Evolutionary conservation across 2,329 filamentous ascomycete species (phyloP), one percentile per base, ranked within the genome.

Genomic region (Ramichloridium luteum): DNA sequence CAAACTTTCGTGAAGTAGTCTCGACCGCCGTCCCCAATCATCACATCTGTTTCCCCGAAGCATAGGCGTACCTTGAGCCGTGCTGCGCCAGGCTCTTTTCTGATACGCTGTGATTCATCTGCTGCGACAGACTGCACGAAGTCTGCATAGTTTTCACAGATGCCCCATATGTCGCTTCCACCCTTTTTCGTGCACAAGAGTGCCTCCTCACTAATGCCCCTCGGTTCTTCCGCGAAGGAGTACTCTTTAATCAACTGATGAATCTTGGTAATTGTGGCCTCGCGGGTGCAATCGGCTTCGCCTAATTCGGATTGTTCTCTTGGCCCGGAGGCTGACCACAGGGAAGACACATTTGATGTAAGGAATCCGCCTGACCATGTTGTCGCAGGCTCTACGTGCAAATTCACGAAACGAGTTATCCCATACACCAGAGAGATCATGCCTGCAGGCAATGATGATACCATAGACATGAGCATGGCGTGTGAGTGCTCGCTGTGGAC

Each of bases 1-100:
- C 60, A 67, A 32, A 60, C 60, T 3, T 51, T 27, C 34, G 63
- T 52, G 29, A 64, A 60, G 46, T 63, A 66, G 25, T 46, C 33
- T 44, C 54, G 52, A 3, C 64, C 64, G 9, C 48, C 47, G 26
- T 52, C 51, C 0, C 59, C 61, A 27, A 61, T 59, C 57, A 67
- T 51, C 1, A 53, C 39, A 46, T 67, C 64, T 3, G 44, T 50
- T 11, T 48, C 53, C 1, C 54, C 55, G 38, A 61, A 62, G 32
- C 48, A 58, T 0, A 49, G 40, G 9, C 44, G 30, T 2, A 64
- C 28, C 3, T 28, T 48, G 14, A 60, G 27, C 34, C 38, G 46
- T 28, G 33, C 15, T 12, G 5, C 11, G 15, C 28, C 27, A 12
- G 6, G 3, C 9, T 17, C 17, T 8, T 16, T 32, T 28, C 25